Base-by-base conservation (phyloP, 805 yeast species). In the Lachancea fermentati region DNA sequence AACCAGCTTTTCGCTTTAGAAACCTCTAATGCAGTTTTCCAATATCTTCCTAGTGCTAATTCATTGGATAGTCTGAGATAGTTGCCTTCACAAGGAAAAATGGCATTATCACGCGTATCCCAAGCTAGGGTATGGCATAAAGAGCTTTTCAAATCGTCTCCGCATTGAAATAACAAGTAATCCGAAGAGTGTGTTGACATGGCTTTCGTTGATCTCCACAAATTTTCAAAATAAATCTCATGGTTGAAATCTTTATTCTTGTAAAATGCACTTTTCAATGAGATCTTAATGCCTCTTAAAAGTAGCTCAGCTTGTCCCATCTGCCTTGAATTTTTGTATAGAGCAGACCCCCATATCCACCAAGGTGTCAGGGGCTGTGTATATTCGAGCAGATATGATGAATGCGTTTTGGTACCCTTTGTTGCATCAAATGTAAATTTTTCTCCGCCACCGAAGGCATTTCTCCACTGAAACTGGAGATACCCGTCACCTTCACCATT, bases 401-500 rank as follows among this genome's bases (percentile, higher is more conserved):
- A 69, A 45, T 73, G 68, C 1, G 80, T 78, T 38, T 79, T 68
- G 4, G 83, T 78, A 15, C 84, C 84, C 18, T 73, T 63, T 4
- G 79, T 78, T 41, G 76, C 71, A 44, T 79, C 79, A 12, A 79
- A 45, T 12, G 73, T 65, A 12, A 83, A 50, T 5, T 65, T 64
- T 55, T 82, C 89, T 12, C 84, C 87, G n/a, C 81, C 81, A 4
- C 85, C 87, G 48, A 81, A 72, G 6, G 75, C 64, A 53, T 81
- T 81, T 32, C 71, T 60, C 43, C 70, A 67, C 59, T 79, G 88
- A 41, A 89, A 76, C 24, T 85, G 81, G 34, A 87, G 71, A 55
- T 89, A 88, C 1, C 97, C 97, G 56, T 85, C 93, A 22, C 97
- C 98, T 66, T 93, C 97, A 24, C 95, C 95, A 57, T 93, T 91